A percentile compares a stretch with the other conserved stretches of the same genome.
These are phyloP conservation scores for Termitomyces sp. DNA, from an alignment of 768 basidiomycete species.

Conservation along the genomic window DNA sequence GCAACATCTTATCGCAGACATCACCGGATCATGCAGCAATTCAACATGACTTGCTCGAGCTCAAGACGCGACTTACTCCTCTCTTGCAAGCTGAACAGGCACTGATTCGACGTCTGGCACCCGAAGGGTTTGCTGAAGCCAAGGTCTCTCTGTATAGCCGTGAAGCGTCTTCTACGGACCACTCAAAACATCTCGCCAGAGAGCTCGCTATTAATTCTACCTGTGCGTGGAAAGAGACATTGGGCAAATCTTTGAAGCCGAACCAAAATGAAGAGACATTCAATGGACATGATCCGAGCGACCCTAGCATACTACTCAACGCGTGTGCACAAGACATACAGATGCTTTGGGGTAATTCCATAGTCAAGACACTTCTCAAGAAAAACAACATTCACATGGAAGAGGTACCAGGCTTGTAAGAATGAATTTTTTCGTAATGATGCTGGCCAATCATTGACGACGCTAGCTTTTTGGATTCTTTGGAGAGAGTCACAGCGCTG, in stretches of 20 bases:
- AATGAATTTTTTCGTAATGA: slow-evolving; percentile 9
- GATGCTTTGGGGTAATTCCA: slow-evolving; percentile 57
- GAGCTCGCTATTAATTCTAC: slow-evolving; percentile 55
- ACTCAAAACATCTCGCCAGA: slow-evolving; percentile 24
- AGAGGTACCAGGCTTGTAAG: slow-evolving; percentile 73
- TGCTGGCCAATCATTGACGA: not conserved
- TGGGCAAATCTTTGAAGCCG: slow-evolving; percentile 30
- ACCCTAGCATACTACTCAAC: slow-evolving; percentile 55
- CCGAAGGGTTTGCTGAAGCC: slow-evolving; percentile 32
- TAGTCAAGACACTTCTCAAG: slow-evolving; percentile 47
- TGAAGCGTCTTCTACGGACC: slow-evolving; percentile 21
- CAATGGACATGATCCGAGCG: slow-evolving; percentile 47
- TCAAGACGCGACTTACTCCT: slow-evolving; percentile 58
- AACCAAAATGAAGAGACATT: slow-evolving; percentile 24
- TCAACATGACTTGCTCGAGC: slow-evolving; percentile 42
- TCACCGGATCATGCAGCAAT: slow-evolving; percentile 30
- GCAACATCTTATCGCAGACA: slow-evolving; percentile 2
- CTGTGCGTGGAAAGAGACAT: slow-evolving; percentile 46
- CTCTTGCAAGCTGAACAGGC: slow-evolving; percentile 60
- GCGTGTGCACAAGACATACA: slow-evolving; percentile 64
- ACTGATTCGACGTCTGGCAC: slow-evolving; percentile 55
- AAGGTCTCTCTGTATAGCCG: slow-evolving; percentile 22
- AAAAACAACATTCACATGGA: slow-evolving; percentile 56
- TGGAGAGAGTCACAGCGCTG: slow-evolving; percentile 59
- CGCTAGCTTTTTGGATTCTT: slow-evolving; percentile 65